Base-by-base conservation (phyloP, 768 basidiomycete genomes). In the Thelephora aurantiotincta region DNA sequence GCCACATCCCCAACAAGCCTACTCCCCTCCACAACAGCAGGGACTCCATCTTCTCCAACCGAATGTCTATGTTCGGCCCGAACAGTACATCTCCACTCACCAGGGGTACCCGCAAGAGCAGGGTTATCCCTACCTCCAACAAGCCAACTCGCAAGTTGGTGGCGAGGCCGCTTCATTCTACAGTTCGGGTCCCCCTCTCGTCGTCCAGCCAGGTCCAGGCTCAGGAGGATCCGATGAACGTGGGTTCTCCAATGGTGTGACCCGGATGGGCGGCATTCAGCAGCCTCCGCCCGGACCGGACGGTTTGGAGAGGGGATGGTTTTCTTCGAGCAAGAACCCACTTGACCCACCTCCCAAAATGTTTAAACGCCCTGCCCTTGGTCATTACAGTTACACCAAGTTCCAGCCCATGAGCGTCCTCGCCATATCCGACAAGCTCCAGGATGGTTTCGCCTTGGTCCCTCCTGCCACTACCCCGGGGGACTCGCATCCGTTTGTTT, bases 401-500 rank as follows among this genome's bases (percentile, higher is more conserved):
- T 70, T 71, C 53, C 48, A 47, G 6, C 52, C 58, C 5, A 58
- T 61, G 51, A 57, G 56, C 36, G 53, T 68, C 2, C 49, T 66
- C 3, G 58, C 64, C 2, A 50, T 55, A 18, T 59, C 59, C 1
- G 60, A 62, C 37, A 57, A 57, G 9, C 54, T 77, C 43, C 58
- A 60, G 37, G 58, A 61, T 4, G 73, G 75, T 0, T 77, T 77
- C 55, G 68, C 71, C 0, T 55, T 57, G 20, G 38, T 65, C 14
- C 63, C 68, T 0, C 75, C 75, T 2, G 66, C 68, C 0, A 65
- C 68, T 3, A 48, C 51, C 23, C 38, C 38, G 6, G 23, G 55
- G 7, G 50, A 51, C 5, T 65, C 64, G 2, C 75, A 77, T 54
- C 73, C 74, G 11, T 77, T 77, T 51, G 54, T 57, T 11, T 60